These are phyloP conservation scores for Quercus variabilis DNA, from an alignment of 306 rosid genomes.

Conservation along the genomic window DNA sequence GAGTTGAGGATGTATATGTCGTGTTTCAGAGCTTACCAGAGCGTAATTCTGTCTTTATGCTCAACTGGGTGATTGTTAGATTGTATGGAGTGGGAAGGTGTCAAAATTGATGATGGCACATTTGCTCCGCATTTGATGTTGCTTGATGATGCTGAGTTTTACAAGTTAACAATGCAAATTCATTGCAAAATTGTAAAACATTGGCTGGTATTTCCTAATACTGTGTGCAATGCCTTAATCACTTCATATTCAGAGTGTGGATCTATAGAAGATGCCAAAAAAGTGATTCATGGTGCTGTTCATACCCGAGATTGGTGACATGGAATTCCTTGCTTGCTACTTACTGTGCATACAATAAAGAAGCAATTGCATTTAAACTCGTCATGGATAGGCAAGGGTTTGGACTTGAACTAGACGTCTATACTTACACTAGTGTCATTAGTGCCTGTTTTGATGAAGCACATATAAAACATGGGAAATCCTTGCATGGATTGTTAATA, in stretches of 20 bases:
- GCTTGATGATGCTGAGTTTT: constrained; percentile 52
- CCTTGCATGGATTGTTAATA: constrained; percentile 65
- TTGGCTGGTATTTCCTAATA: constrained; percentile 43
- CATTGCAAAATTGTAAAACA: constrained; percentile 60
- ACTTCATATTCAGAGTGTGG: constrained; percentile 71
- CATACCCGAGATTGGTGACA: constrained; percentile 48
- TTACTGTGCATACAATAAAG: constrained; percentile 45
- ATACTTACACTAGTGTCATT: constrained; percentile 64
- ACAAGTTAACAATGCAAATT: constrained; percentile 39
- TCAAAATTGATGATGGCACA: constrained; percentile 62
- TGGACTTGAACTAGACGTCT: constrained; percentile 68
- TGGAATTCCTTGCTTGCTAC: constrained; percentile 85
- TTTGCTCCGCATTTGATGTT: constrained; percentile 66
- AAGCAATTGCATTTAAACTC: constrained; percentile 49
- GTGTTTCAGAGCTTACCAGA: constrained; percentile 45
- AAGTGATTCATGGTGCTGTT: constrained; percentile 43
- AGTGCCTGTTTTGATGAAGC: constrained; percentile 46
- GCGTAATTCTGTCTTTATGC: constrained; percentile 48
- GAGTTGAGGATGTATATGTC: constrained; percentile 54
- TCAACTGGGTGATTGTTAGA: constrained; percentile 44
- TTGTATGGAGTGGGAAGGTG: constrained; percentile 54
- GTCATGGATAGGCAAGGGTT: constrained; percentile 54
- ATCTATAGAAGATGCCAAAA: constrained; percentile 58
- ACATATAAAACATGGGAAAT: constrained; percentile 41
- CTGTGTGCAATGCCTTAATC: constrained; percentile 65